A percentile compares a stretch with the other conserved stretches of the same genome.
Conservation (phyloP, 139 green algal genomes). For the Chlamydomonas sphaeroides region DNA sequence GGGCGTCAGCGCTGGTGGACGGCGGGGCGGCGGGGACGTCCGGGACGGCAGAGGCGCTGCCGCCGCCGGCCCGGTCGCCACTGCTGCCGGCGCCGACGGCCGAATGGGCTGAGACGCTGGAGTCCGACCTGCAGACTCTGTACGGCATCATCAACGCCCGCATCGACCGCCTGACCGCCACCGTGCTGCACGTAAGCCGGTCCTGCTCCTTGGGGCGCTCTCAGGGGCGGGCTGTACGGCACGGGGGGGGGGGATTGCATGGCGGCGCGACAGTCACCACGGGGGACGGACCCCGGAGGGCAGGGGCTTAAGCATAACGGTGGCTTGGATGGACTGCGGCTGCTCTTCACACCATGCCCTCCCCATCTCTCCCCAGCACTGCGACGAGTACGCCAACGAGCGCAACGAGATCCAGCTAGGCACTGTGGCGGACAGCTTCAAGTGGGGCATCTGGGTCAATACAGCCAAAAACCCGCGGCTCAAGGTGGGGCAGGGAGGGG, state of each 20-base stretch:
- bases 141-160: conserved; percentile 15
- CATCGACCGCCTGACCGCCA: conserved; percentile 25
- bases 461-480: conserved; percentile 62
- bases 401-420: conserved; percentile 54
- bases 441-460: conserved; percentile 70
- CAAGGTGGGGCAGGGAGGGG: conserved; percentile 18
- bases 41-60: too few species aligned
- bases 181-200: conserved; percentile 19
- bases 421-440: conserved; percentile 38
- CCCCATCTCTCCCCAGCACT: conserved; percentile 5
- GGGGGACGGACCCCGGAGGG: too few species aligned
- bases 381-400: conserved; percentile 51
- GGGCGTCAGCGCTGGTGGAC: too few species aligned
- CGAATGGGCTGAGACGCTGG: conserved; percentile 1
- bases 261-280: too few species aligned
- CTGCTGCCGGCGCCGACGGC: background rate
- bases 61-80: too few species aligned
- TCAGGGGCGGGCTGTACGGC: too few species aligned
- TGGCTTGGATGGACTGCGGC: too few species aligned
- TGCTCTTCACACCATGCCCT: too few species aligned
- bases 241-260: too few species aligned
- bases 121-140: conserved; percentile 14
- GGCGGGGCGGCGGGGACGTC: too few species aligned
- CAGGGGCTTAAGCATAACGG: too few species aligned
- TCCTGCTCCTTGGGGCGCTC: background rate